A percentile compares a stretch with the other conserved stretches of the same genome.
phyloP scores from a whole-genome alignment of 163 green algal species.

The Scenedesmus sp. region DNA sequence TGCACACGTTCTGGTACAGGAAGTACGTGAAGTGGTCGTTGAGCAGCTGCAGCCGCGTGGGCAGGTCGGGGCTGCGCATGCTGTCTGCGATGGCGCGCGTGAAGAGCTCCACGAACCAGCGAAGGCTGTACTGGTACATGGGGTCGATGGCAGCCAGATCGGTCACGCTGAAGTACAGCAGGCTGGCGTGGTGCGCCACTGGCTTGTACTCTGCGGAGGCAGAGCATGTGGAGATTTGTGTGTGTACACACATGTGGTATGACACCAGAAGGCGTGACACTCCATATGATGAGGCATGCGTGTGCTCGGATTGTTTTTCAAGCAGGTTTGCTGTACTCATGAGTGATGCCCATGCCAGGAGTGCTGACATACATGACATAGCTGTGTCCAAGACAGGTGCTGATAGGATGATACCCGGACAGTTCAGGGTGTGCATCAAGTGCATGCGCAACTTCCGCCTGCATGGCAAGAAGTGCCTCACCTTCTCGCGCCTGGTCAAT shows the following conservation, averaged over 20 bases:
- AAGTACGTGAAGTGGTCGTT: conserved; percentile 81
- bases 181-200: conserved; percentile 79
- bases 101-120: conserved; percentile 85
- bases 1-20: conserved; percentile 87
- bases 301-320: not conserved
- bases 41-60: conserved; percentile 69
- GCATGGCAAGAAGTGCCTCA: not conserved
- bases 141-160: conserved; percentile 73
- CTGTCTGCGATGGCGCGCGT: conserved; percentile 66
- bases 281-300: not conserved
- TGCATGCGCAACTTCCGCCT: not conserved
- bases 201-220: conserved; percentile 73
- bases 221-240: not conserved
- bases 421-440: not conserved
- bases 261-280: too few relatives aligned
- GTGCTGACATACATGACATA: not conserved
- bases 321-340: not conserved
- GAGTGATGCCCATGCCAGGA: too few relatives aligned
- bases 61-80: conserved; percentile 66
- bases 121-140: conserved; percentile 81
- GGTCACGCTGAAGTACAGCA: conserved; percentile 87
- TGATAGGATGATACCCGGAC: not conserved
- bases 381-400: not conserved
- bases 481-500: conserved; percentile 80
- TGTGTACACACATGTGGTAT: not conserved